Conservation (phyloP, 2,329 filamentous ascomycete genomes). For the Trichoderma guizhouense region DNA sequence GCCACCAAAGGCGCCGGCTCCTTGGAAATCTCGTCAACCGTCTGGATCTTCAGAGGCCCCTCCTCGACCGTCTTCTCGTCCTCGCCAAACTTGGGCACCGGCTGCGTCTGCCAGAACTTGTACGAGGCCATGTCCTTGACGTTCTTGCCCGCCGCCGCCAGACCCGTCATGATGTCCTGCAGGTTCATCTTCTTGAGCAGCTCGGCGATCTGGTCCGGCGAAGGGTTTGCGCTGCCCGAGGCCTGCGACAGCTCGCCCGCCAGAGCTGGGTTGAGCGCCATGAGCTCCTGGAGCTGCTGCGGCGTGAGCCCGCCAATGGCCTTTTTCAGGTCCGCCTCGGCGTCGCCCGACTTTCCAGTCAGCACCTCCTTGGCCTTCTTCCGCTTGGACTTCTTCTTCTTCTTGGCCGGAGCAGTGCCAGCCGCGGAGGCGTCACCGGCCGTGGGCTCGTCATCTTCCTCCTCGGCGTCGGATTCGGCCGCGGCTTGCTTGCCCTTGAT, state of each 20-base stretch:
- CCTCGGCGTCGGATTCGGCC: conserved; percentile 39
- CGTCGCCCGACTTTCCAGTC: conserved; percentile 33
- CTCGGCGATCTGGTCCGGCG: conserved; percentile 45
- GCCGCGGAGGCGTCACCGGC: conserved; percentile 34
- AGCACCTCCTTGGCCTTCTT: conserved; percentile 55
- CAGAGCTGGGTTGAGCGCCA: conserved; percentile 69
- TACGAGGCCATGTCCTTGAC: conserved; percentile 95
- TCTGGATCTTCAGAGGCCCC: conserved; percentile 79
- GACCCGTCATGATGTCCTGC: conserved; percentile 69
- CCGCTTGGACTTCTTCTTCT: conserved; percentile 65
- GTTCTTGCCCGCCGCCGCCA: conserved; percentile 79
- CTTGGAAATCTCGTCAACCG: conserved; percentile 73
- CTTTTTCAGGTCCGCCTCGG: conserved; percentile 44
- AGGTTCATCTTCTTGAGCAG: conserved; percentile 62
- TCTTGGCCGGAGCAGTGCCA: conserved; percentile 33
- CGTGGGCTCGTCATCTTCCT: conserved; percentile 45
- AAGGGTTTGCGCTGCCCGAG: conserved; percentile 35
- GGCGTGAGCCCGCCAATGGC: conserved; percentile 53
- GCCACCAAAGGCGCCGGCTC: conserved; percentile 71
- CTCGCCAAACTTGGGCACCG: conserved; percentile 79
- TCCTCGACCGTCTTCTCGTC: conserved; percentile 58
- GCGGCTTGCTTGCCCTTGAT: conserved; percentile 45
- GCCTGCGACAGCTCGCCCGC: conserved; percentile 52
- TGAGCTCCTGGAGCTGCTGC: conserved; percentile 61
- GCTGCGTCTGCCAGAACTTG: conserved; percentile 98